phyloP scores from a whole-genome alignment of 2,329 filamentous ascomycete genomes.

The Penicillium carneum region DNA sequence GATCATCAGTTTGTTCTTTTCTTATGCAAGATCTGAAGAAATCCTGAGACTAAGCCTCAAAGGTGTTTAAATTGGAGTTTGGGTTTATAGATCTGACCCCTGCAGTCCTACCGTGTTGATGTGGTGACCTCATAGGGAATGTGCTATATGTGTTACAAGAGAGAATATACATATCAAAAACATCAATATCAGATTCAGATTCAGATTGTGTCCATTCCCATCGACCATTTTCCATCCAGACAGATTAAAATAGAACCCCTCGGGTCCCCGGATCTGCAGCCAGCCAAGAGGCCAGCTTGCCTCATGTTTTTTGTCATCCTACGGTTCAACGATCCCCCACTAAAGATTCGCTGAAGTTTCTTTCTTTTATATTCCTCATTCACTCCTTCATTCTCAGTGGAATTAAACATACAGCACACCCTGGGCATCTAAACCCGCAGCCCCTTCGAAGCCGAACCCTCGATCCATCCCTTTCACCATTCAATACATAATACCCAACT shows the following conservation, averaged over 20 bases:
- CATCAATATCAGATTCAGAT: background rate
- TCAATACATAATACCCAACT: conserved; percentile 9
- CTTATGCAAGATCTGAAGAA: background rate
- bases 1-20: background rate
- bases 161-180: background rate
- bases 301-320: conserved; percentile 19
- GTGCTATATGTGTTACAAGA: background rate
- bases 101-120: conserved; percentile 7
- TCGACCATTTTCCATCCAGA: background rate
- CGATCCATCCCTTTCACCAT: conserved; percentile 10
- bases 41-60: no score
- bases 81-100: background rate
- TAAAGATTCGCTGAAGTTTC: conserved; percentile 14
- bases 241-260: background rate
- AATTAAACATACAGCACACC: background rate
- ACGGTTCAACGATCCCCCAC: conserved; percentile 11
- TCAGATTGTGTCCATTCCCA: background rate
- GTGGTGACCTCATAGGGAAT: conserved; percentile 2
- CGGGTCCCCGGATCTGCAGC: conserved; percentile 16
- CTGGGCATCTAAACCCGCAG: background rate
- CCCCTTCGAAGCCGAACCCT: conserved; percentile 2
- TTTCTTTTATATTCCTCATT: conserved; percentile 25
- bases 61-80: background rate
- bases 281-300: conserved; percentile 26
- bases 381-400: conserved; percentile 17